These are phyloP conservation scores for Keqinozyma sinolaborantium DNA, from an alignment of 1,139 yeast species.

Conservation along the genomic window DNA sequence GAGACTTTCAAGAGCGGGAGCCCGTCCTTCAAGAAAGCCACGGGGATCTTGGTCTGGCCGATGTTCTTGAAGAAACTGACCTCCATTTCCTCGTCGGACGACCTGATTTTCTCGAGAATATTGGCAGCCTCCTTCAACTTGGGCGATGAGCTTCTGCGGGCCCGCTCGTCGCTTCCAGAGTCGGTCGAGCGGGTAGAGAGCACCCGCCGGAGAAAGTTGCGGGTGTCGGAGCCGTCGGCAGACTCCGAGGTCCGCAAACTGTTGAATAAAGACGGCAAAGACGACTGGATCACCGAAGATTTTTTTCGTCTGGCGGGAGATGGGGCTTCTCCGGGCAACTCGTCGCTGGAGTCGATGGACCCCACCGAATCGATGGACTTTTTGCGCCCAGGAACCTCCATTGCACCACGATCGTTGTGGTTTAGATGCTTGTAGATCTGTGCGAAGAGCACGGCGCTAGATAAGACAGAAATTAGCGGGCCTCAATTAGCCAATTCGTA, in stretches of 20 bases:
- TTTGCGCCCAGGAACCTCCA: background rate
- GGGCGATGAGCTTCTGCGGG: background rate
- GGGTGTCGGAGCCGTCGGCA: background rate
- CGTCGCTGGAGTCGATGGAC: background rate
- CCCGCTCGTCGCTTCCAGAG: background rate
- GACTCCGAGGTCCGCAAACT: constrained; percentile 20
- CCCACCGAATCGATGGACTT: background rate
- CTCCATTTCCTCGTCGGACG: constrained; percentile 4
- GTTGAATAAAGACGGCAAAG: constrained; percentile 16
- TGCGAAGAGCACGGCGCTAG: no score
- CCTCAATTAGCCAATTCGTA: no score
- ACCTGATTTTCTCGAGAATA: background rate
- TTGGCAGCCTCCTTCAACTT: background rate
- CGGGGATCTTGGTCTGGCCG: constrained; percentile 14
- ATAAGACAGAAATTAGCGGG: no score
- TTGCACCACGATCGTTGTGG: no score
- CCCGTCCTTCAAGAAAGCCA: constrained; percentile 37
- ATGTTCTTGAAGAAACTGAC: constrained; percentile 7
- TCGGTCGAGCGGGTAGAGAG: background rate
- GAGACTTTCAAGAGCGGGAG: constrained; percentile 60
- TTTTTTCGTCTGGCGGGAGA: background rate
- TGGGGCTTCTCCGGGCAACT: background rate
- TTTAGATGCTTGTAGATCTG: no score
- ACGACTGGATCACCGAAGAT: constrained; percentile 20
- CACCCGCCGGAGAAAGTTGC: background rate